These are phyloP conservation scores for Lasiodiplodia sp. DNA, from an alignment of 2,329 filamentous ascomycete genomes.

Conservation along the genomic window DNA sequence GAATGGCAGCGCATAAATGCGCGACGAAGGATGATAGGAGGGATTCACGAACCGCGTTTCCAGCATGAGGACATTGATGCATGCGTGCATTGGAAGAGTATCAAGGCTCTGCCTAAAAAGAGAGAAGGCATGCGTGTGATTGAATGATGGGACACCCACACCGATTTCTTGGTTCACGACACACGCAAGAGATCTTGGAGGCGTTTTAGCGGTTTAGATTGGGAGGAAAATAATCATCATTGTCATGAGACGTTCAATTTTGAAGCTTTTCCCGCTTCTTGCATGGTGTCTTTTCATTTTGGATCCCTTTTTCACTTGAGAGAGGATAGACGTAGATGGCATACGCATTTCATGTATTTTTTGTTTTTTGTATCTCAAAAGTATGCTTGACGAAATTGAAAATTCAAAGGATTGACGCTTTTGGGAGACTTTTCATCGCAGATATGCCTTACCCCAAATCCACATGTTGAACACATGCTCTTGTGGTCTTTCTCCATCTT, in stretches of 20 bases:
- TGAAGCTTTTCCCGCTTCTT: conserved; percentile 15
- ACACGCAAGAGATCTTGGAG: conserved; percentile 7
- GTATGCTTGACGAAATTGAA: background rate
- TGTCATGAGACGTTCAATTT: conserved; percentile 4
- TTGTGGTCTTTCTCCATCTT: conserved; percentile 29
- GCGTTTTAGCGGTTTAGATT: conserved; percentile 27
- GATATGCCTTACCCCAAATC: background rate
- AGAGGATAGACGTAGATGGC: conserved; percentile 22
- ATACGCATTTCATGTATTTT: background rate
- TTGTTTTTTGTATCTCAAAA: background rate
- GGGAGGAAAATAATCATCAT: conserved; percentile 23
- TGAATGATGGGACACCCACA: background rate
- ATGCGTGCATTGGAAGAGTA: conserved; percentile 5
- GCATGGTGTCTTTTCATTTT: conserved; percentile 7
- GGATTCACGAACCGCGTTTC: conserved; percentile 1
- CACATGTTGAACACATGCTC: background rate
- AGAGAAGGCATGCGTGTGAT: background rate
- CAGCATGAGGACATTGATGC: conserved; percentile 1
- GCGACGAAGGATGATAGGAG: background rate
- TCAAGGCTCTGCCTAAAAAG: background rate
- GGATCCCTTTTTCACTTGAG: background rate
- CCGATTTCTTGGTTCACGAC: conserved; percentile 6
- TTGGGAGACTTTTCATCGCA: background rate
- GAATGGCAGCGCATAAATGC: conserved; percentile 28
- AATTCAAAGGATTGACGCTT: background rate